Percentiles rank a stretch among this genome's conserved stretches.
These are phyloP conservation scores for Zygosaccharomyces sapae DNA, from an alignment of 1,139 yeast genomes.

Conservation along the genomic window DNA sequence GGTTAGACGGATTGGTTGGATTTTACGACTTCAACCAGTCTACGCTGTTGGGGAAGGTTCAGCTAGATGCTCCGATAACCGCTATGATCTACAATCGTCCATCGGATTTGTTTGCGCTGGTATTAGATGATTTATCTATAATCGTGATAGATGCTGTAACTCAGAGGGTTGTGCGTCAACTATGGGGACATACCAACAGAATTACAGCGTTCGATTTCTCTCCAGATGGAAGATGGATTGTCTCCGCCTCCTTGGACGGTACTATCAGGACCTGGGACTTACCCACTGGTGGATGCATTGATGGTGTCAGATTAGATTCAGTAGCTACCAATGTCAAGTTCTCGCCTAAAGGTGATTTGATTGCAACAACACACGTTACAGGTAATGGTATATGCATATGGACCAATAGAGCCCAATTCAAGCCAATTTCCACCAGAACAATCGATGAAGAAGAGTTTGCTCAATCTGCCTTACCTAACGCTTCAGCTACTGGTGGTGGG, in stretches of 20 bases:
- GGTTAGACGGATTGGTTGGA: slow-evolving; percentile 85
- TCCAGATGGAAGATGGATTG: slow-evolving; percentile 94
- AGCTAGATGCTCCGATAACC: slow-evolving; percentile 74
- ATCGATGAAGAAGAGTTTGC: slow-evolving; percentile 71
- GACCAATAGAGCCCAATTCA: slow-evolving; percentile 88
- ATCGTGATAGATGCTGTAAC: slow-evolving; percentile 80
- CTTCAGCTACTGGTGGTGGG: slow-evolving; percentile 77
- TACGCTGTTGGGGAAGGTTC: slow-evolving; percentile 61
- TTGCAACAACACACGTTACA: slow-evolving; percentile 89
- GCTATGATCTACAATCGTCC: slow-evolving; percentile 70
- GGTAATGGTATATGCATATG: slow-evolving; percentile 90
- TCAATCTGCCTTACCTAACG: slow-evolving; percentile 62
- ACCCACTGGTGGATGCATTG: slow-evolving; percentile 96
- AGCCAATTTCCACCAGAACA: slow-evolving; percentile 63
- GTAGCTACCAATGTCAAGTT: slow-evolving; percentile 78
- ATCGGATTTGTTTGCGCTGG: slow-evolving; percentile 80
- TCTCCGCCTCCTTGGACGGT: slow-evolving; percentile 77
- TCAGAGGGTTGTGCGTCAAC: slow-evolving; percentile 75
- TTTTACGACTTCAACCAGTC: slow-evolving; percentile 81
- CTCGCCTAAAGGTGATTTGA: slow-evolving; percentile 83
- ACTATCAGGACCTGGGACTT: slow-evolving; percentile 96
- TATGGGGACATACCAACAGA: slow-evolving; percentile 87
- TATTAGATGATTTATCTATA: slow-evolving; percentile 81
- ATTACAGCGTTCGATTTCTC: slow-evolving; percentile 87
- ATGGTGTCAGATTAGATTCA: slow-evolving; percentile 73